Evolutionary conservation across 2,329 filamentous ascomycete species (phyloP), one percentile per base, ranked within the genome.

Genomic region (Fusarium pseudoanthophilum): DNA sequence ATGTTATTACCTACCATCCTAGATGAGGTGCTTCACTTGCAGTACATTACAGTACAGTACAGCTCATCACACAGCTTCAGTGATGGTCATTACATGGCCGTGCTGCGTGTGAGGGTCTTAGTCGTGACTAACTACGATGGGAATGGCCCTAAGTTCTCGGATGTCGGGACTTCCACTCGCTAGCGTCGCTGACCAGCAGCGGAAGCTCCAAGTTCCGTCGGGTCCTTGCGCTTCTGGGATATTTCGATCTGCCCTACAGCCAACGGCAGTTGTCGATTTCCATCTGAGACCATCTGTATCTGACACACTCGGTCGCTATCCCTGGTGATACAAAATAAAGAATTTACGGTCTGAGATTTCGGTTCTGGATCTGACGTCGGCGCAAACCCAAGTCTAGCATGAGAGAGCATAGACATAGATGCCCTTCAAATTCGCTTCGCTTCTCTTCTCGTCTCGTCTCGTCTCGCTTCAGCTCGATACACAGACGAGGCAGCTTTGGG

Each of bases 141-240:
- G 36, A 67, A 67, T 75, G 66, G 56, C 40, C 55, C 60, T 77
- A 75, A 72, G 52, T 61, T 63, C 71, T 71, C 76, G 76, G 76
- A 78, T 73, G 64, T 42, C 61, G 60, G 58, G 64, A 56, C 69
- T 78, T 78, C 76, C 76, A 78, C 57, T 42, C 39, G 52, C 67
- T 78, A 78, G 76, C 75, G 75, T 61, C 40, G 26, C 56, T 55
- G 55, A 43, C 71, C 73, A 70, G 51, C 71, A 67, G 65, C 75
- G 75, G 76, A 75, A 76, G 60, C 43, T 42, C 46, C 51, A 65
- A 49, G 67, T 72, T 78, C 75, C 76, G 76, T 69, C 42, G 39
- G 45, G 52, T 40, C 57, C 68, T 62, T 72, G 71, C 71, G 59
- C 30, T 45, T 66, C 49, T 58, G 53, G 56, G 58, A 64, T 42